Base-by-base conservation (phyloP, 805 yeast genomes). In the Schwanniomyces vanrijiae region DNA sequence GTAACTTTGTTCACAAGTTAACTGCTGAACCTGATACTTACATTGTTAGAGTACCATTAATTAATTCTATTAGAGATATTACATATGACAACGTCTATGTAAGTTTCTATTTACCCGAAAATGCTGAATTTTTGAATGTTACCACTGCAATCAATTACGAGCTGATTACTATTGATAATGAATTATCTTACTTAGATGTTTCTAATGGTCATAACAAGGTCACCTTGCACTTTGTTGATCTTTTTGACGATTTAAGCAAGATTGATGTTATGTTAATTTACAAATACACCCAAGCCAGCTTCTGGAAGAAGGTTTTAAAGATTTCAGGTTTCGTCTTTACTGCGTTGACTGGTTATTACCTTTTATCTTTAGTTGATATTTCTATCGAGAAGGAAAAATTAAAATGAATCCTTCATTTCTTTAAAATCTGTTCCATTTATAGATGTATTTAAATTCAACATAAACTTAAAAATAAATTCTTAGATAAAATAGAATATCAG, bases 41-140 rank as follows among this genome's bases (percentile, higher is more conserved):
- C 61, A 61, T 86, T 10, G 68, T 87, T 26, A 77, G 73, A 44
- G 80, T 91, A 25, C 96, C 97, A 13, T 58, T 90, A 19, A 57
- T 94, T 31, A 82, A 82, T 59, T 89, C 94, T 14, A 84, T 92
- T 29, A 64, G 63, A 18, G 90, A 87, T 56, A 75, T 83, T n/a
- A 68, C 81, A 40, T 91, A 90, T 64, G 86, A 80, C 48, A 64
- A 76, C 33, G 84, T 84, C 6, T 69, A 72, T 34, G 64, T 88
- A 41, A 77, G 79, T 33, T 69, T 92, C 53, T 84, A 82, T 58
- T 78, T 94, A 54, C 99, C 99, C 10, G 97, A 94, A 68, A 92
- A 91, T 42, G 86, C 98, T 5, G 73, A 75, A 53, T 69, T 77
- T 43, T 52, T 78, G 40, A 81, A 75, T 48, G 75, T 86, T 37